Evolutionary conservation across 805 yeast species (phyloP), one percentile per base, ranked within the genome.

Genomic region (Myxozyma kluyveri): DNA sequence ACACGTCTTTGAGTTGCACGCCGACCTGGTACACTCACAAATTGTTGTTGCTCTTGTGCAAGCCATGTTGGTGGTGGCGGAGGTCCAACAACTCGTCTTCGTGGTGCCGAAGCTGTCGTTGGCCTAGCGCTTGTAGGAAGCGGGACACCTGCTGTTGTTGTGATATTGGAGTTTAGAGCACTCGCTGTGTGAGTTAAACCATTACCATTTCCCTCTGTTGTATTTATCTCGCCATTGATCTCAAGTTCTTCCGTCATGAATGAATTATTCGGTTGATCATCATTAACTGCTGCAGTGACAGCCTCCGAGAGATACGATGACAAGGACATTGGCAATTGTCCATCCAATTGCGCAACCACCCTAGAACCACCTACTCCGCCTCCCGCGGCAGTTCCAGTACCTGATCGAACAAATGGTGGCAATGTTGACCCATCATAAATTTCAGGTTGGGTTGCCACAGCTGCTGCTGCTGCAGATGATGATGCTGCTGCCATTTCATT

Each of bases 41-140:
- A 47, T 14, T 36, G 21, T 14, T 31, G 39, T 17, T 29, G 49
- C 38, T 53, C 60, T 21, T 45, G 55, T 22, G 43, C 49, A 7
- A 56, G 19, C 60, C 60, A 56, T 7, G 60, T 48, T 26, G 55
- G 49, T 4, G 60, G 60, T 14, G 60, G 60, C 9, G 60, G 60
- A 26, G 60, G 60, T 1, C 60, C 60, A 1, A 57, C 60, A 22
- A 49, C 49, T 14, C 33, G 9, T 14, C 33, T 29, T 14, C 33
- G 33, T 29, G 33, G 9, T 29, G 33, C 9, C 33, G 33, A 9
- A 9, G 33, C 14, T 14, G 33, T 29, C 14, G 33, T 29, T 29
- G 12, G 33, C 33, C 9, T 14, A 29, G 33, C 33, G 33, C 33
- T 29, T 9, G 33, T 29, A 9, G 33, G 33, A 9, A 29, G 33